A percentile compares a stretch with the other conserved stretches of the same genome.
phyloP scores from a whole-genome alignment of 2,329 filamentous ascomycete genomes.

The Parastagonospora avenae region DNA sequence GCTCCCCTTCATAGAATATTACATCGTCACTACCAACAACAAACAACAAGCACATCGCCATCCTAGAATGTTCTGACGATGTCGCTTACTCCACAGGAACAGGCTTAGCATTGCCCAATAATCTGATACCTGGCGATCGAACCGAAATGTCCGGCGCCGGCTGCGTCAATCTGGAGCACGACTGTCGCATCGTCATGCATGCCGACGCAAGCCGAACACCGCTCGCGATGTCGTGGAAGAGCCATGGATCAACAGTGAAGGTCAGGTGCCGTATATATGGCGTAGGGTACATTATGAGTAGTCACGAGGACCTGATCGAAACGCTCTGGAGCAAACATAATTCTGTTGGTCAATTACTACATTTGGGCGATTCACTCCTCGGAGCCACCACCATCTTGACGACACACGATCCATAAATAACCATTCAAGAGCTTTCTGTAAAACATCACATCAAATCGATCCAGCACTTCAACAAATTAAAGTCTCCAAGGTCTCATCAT shows the following conservation, averaged over 20 bases:
- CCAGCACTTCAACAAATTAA: not conserved
- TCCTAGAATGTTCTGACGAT: not conserved
- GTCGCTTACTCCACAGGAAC: not conserved
- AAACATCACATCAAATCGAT: not conserved
- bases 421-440: too few species aligned
- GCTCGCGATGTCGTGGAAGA: constrained; percentile 20
- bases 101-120: constrained; percentile 12
- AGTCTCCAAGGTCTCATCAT: constrained; percentile 13
- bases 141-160: constrained; percentile 12
- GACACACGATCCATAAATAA: too few species aligned
- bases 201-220: constrained; percentile 37
- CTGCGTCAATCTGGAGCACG: constrained; percentile 19
- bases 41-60: not conserved
- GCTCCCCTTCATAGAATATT: not conserved
- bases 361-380: constrained; percentile 3
- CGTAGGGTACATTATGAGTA: constrained; percentile 10
- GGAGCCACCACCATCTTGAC: not conserved
- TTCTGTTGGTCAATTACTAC: not conserved
- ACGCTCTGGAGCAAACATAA: not conserved
- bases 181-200: constrained; percentile 17
- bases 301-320: constrained; percentile 18
- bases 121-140: not conserved
- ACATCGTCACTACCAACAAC: not conserved
- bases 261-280: constrained; percentile 29
- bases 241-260: constrained; percentile 10